Conservation (phyloP, 257 asterid species). For the Solanum chmielewskii region DNA sequence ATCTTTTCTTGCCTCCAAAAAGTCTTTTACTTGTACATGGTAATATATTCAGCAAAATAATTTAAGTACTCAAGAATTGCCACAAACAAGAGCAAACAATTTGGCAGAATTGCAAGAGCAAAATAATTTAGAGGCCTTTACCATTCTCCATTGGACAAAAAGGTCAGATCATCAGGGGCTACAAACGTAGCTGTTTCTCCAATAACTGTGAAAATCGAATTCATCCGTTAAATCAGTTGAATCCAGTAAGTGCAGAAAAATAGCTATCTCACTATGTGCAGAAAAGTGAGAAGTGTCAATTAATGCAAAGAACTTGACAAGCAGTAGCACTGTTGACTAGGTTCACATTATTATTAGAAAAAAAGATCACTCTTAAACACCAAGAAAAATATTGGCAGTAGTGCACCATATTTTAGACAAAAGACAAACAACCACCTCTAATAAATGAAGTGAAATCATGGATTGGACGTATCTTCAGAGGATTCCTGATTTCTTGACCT, state of each 20-base stretch:
- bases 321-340: background rate
- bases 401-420: background rate
- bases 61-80: background rate
- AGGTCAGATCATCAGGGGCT: slow-evolving; percentile 54
- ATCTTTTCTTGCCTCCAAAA: background rate
- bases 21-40: background rate
- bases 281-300: background rate
- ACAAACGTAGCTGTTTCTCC: slow-evolving; percentile 85
- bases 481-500: background rate
- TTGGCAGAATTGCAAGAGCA: background rate
- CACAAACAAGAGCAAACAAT: background rate
- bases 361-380: background rate
- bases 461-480: background rate
- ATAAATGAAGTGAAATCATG: background rate
- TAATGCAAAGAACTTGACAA: background rate
- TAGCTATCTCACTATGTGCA: background rate
- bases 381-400: background rate
- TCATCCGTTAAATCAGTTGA: background rate
- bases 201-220: slow-evolving; percentile 54
- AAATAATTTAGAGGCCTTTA: slow-evolving; percentile 17
- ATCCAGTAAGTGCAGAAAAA: background rate
- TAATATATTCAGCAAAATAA: background rate
- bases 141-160: slow-evolving; percentile 99
- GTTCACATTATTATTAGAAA: background rate
- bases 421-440: background rate